Evolutionary conservation across 2,329 filamentous ascomycete genomes (phyloP).

Genomic region (Periconia digitata): DNA sequence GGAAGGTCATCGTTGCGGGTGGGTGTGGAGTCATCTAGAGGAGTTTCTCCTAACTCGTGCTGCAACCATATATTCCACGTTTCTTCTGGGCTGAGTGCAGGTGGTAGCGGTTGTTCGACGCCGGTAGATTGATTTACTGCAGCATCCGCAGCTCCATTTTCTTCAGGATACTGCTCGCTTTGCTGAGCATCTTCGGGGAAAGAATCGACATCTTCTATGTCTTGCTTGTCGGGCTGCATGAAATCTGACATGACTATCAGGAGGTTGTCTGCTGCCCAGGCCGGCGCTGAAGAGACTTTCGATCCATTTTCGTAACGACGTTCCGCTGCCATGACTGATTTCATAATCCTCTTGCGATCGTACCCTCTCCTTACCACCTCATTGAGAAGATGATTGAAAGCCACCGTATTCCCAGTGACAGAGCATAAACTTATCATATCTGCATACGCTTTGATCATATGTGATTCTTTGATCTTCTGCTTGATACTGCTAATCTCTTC

Average conservation of each 20-base stretch:
- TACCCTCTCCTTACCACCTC: slow-evolving; percentile 27
- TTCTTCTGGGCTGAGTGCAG: slow-evolving; percentile 12
- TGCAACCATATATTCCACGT: slow-evolving; percentile 32
- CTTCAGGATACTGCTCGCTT: background rate
- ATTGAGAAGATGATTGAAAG: slow-evolving; percentile 34
- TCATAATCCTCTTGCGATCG: slow-evolving; percentile 28
- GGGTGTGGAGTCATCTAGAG: background rate
- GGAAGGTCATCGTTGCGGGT: background rate
- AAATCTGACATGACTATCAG: slow-evolving; percentile 34
- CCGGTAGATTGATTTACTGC: too few species aligned
- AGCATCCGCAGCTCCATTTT: background rate
- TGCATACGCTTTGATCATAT: slow-evolving; percentile 33
- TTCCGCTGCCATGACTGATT: slow-evolving; percentile 1
- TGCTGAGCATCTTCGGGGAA: background rate
- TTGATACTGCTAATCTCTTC: slow-evolving; percentile 43
- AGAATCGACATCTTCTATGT: background rate
- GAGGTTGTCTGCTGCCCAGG: slow-evolving; percentile 37
- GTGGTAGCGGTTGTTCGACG: background rate
- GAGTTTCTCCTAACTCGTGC: slow-evolving; percentile 25
- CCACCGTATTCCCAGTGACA: slow-evolving; percentile 30
- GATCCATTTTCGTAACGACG: background rate
- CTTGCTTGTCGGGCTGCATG: slow-evolving; percentile 13
- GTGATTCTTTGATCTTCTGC: slow-evolving; percentile 14
- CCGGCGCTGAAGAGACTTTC: slow-evolving; percentile 18
- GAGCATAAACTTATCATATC: slow-evolving; percentile 38